phyloP scores from a whole-genome alignment of 495 filamentous ascomycete genomes.

The Wilcoxina mikolae region DNA sequence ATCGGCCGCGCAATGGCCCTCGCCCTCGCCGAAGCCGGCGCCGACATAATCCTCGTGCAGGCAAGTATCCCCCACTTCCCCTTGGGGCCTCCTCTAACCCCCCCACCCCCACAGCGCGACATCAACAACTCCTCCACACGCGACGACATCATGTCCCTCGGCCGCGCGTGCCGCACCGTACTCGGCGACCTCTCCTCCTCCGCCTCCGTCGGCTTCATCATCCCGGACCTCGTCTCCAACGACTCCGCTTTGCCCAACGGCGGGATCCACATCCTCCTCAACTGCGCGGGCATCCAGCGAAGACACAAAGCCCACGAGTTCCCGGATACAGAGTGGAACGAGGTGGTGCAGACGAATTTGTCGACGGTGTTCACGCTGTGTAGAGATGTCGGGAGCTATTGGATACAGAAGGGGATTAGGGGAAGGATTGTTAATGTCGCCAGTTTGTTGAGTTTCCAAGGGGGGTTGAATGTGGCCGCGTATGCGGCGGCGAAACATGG shows the following conservation, averaged over 20 bases:
- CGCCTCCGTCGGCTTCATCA: constrained; percentile 43
- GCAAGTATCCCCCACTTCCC: constrained; percentile 24
- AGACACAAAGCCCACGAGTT: constrained; percentile 64
- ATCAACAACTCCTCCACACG: constrained; percentile 48
- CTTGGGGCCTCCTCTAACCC: neutral
- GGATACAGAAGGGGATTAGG: constrained; percentile 44
- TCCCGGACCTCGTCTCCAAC: constrained; percentile 46
- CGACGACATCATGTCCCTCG: constrained; percentile 44
- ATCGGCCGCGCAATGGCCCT: constrained; percentile 77
- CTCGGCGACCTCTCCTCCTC: constrained; percentile 55
- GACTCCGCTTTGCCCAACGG: constrained; percentile 27
- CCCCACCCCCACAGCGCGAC: constrained; percentile 41
- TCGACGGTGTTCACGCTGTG: constrained; percentile 68
- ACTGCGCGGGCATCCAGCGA: constrained; percentile 74
- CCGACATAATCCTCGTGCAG: constrained; percentile 62
- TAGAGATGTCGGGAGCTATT: constrained; percentile 73
- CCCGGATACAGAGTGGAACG: constrained; percentile 69
- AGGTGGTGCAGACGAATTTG: constrained; percentile 76
- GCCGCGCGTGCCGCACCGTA: constrained; percentile 55
- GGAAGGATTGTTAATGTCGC: constrained; percentile 81
- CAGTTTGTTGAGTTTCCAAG: constrained; percentile 75
- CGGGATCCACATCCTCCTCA: constrained; percentile 52
- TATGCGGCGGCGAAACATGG: constrained; percentile 85
- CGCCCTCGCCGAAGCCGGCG: constrained; percentile 68
- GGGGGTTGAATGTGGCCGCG: constrained; percentile 77